Evolutionary conservation across 148 eudicot genomes (phyloP).

Genomic region (Arctostaphylos glauca): DNA sequence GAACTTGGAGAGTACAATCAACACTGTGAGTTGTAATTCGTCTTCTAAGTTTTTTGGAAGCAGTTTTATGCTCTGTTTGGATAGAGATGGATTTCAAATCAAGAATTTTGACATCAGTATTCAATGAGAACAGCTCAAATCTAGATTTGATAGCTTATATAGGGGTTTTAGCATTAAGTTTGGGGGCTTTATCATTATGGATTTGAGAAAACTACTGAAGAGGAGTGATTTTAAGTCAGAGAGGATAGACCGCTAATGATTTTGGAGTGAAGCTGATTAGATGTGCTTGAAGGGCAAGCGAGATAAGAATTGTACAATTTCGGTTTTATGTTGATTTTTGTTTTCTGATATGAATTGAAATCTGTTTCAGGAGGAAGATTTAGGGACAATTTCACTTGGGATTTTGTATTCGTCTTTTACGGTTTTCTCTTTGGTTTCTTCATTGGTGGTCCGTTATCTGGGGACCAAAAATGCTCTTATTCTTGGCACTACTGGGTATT

Average conservation of each 20-base stretch:
- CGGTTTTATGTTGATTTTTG: not conserved
- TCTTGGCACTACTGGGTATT: slow-evolving; percentile 91
- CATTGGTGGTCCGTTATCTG: slow-evolving; percentile 66
- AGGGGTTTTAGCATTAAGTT: not conserved
- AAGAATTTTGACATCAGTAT: not conserved
- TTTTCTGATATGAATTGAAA: slow-evolving; percentile 14
- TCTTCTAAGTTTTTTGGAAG: not conserved
- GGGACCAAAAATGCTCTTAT: slow-evolving; percentile 74
- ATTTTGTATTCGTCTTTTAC: slow-evolving; percentile 87
- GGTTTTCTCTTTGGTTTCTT: slow-evolving; percentile 67
- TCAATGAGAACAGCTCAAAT: not conserved
- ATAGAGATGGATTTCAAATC: not conserved
- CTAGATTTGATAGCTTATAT: not conserved
- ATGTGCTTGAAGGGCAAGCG: no score
- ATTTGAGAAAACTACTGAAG: no score
- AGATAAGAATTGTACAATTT: no score
- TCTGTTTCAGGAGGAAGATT: slow-evolving; percentile 61
- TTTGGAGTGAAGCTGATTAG: no score
- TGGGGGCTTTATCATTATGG: no score
- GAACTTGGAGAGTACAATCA: slow-evolving; percentile 80
- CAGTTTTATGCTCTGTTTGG: not conserved
- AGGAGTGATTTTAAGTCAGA: not conserved
- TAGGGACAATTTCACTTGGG: slow-evolving; percentile 87
- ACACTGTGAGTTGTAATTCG: slow-evolving; percentile 48
- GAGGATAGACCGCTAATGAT: not conserved